A percentile compares a stretch with the other conserved stretches of the same genome.
Conservation (phyloP, 75 land plant species). For the Cunninghamia lanceolata region DNA sequence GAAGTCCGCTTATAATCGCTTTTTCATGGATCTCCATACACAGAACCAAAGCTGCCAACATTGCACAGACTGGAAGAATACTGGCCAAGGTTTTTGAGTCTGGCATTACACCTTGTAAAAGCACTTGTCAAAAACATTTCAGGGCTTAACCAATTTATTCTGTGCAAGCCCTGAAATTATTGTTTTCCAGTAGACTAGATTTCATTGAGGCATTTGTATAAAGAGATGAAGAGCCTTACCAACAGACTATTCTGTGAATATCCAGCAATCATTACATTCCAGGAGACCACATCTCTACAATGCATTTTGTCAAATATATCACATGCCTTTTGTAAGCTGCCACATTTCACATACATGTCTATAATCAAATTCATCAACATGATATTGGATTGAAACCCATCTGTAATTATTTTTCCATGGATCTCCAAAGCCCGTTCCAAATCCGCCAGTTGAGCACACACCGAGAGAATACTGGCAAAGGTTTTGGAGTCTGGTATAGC, state of each 20-base stretch:
- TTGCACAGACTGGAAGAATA: constrained; percentile 38
- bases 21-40: constrained; percentile 54
- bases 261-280: constrained; percentile 13
- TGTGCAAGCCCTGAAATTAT: constrained; percentile 41
- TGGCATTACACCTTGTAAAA: constrained; percentile 12
- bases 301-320: neutral
- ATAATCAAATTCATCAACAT: neutral
- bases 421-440: neutral
- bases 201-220: constrained; percentile 19
- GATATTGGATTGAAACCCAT: neutral
- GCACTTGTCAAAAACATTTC: constrained; percentile 18
- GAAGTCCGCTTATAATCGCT: constrained; percentile 29
- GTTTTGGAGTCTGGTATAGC: neutral
- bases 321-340: neutral
- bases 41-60: constrained; percentile 15
- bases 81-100: constrained; percentile 36
- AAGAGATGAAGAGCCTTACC: constrained; percentile 15
- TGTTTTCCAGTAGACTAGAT: constrained; percentile 34
- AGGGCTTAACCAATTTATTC: constrained; percentile 23
- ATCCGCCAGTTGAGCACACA: neutral
- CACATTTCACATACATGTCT: constrained; percentile 6
- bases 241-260: constrained; percentile 18
- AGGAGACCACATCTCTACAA: neutral
- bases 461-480: constrained; percentile 3
- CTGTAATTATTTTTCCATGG: constrained; percentile 1